Base-by-base conservation (phyloP, 2,329 filamentous ascomycete species). In the Hymenoscyphus salicellus region DNA sequence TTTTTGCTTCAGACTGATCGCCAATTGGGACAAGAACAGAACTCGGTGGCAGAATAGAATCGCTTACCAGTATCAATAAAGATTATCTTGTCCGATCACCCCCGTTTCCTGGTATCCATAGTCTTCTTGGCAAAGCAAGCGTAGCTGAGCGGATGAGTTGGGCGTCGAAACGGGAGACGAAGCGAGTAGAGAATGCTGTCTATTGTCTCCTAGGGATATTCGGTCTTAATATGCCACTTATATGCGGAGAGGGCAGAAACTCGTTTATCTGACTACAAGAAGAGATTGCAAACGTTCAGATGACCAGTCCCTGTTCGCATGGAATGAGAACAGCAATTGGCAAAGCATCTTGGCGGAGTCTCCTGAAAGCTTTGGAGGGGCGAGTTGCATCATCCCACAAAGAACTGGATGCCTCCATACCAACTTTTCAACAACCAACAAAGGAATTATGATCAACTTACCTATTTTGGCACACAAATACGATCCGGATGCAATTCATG, bases 251-350 rank as follows among this genome's bases (percentile, higher is more conserved):
- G 41, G 75, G 75, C 10, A 59, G 38, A 36, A 72, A 67, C 43
- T 75, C 76, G 17, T 78, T 77, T 57, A 63, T 71, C 2, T 70
- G 76, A 20, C 63, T 78, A 2, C 75, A 63, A 43, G 56, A 58
- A 23, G 61, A 60, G 57, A 72, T 75, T 14, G 66, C 73, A 58
- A 69, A 38, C 57, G 65, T 23, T 70, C 65, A 1, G 58, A 73
- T 6, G 77, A 79, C 62, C 73, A 78, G 55, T 77, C 73, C 3
- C 68, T 79, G 1, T 76, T 79, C 8, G 73, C 72, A n/a, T 75
- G 73, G 74, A 70, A 70, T 20, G 41, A 33, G 17, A 33, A 17
- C 23, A 30, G 26, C 23, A 14, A 17, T 16, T 26, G 30, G 20
- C 58, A 57, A 33, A 58, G 62, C 23, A 57, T 64, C 49, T 46